Evolutionary conservation across 768 basidiomycete genomes (phyloP).

Genomic region (Lactifluus pinguis): DNA sequence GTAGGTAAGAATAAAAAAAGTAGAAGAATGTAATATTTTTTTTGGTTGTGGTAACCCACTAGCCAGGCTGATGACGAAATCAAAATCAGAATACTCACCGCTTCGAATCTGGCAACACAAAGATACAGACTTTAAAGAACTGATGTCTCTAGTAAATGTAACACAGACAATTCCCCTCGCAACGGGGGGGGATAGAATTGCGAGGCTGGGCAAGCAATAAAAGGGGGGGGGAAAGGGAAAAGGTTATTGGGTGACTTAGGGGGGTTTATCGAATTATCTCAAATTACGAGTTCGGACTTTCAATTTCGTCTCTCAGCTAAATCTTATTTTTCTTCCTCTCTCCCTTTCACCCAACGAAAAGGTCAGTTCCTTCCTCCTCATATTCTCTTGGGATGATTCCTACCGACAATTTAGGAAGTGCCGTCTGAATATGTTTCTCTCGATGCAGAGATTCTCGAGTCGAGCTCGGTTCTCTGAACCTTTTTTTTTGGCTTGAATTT

Average conservation of each 20-base stretch:
- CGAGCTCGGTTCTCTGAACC: conserved; percentile 20
- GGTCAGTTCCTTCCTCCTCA: background rate
- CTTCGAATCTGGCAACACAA: background rate
- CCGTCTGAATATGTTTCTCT: conserved; percentile 14
- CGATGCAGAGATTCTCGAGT: background rate
- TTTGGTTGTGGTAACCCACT: conserved; percentile 15
- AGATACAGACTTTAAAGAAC: background rate
- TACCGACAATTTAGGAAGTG: conserved; percentile 21
- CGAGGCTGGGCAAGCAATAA: background rate
- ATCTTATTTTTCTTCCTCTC: conserved; percentile 2
- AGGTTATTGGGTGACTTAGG: background rate
- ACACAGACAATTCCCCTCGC: conserved; percentile 1
- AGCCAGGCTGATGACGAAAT: background rate
- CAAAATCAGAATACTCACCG: conserved; percentile 8
- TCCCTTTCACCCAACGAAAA: background rate
- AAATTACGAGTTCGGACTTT: conserved; percentile 14
- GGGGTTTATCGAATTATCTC: conserved; percentile 14
- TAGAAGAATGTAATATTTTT: conserved; percentile 14
- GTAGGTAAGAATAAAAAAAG: background rate
- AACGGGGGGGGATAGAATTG: background rate
- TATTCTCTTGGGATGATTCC: conserved; percentile 6
- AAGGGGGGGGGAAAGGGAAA: conserved; percentile 12
- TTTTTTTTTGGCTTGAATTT: background rate
- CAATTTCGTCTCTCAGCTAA: conserved; percentile 12
- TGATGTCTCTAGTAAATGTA: background rate